Evolutionary conservation across 2,329 filamentous ascomycete genomes (phyloP).

Genomic region (Lojkania enalia): DNA sequence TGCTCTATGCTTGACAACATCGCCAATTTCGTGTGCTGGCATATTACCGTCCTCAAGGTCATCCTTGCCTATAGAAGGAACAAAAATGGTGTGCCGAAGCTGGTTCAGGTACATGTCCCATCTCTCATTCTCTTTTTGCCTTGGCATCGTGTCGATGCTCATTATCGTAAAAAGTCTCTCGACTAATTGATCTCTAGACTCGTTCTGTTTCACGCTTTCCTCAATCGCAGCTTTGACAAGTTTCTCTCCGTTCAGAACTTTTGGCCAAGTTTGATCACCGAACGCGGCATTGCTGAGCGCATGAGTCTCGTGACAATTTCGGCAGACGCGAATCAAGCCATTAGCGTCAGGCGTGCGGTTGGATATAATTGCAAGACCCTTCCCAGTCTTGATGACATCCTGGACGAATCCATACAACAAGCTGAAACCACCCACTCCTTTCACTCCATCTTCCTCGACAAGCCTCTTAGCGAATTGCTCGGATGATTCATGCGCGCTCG

Average conservation of each 20-base stretch:
- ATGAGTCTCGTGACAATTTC: constrained; percentile 54
- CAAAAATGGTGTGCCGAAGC: constrained; percentile 63
- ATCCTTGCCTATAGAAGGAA: constrained; percentile 59
- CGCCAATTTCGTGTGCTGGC: constrained; percentile 44
- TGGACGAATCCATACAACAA: constrained; percentile 61
- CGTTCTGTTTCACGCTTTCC: constrained; percentile 47
- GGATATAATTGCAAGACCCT: constrained; percentile 62
- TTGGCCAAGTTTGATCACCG: constrained; percentile 63
- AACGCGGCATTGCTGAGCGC: constrained; percentile 65
- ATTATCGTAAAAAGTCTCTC: constrained; percentile 57
- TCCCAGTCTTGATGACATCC: constrained; percentile 40
- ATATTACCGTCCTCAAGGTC: constrained; percentile 45
- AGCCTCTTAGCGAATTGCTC: constrained; percentile 58
- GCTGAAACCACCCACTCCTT: constrained; percentile 66
- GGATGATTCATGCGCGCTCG: constrained; percentile 43
- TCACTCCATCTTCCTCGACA: constrained; percentile 58
- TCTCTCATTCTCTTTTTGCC: constrained; percentile 51
- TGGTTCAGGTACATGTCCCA: constrained; percentile 61
- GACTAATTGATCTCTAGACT: constrained; percentile 55
- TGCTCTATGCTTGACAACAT: constrained; percentile 45
- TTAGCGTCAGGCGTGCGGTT: constrained; percentile 61
- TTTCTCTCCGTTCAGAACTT: constrained; percentile 61
- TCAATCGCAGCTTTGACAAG: constrained; percentile 56
- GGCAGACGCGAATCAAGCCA: constrained; percentile 56
- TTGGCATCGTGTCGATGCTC: constrained; percentile 59